Conservation (phyloP, 257 asterid genomes). For the Solanum paucissectum region DNA sequence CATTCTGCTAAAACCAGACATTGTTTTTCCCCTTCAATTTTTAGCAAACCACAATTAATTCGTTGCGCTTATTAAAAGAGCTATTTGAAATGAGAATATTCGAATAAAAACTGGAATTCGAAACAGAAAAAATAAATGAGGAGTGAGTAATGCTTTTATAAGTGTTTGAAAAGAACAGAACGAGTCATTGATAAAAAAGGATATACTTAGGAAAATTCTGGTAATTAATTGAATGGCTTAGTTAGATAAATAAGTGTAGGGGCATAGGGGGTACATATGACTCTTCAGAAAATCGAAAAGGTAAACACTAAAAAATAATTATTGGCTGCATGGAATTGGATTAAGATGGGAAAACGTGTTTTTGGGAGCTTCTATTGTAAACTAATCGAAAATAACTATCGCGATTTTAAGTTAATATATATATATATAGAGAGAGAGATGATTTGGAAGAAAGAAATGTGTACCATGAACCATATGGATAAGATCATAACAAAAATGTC, state of each 20-base stretch:
- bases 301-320: not conserved
- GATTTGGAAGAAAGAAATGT: not conserved
- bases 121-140: not conserved
- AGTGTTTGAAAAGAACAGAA: not conserved
- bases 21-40: slow-evolving; percentile 14
- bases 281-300: not conserved
- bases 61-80: slow-evolving; percentile 13
- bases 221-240: not conserved
- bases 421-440: not conserved
- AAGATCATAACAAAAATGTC: not conserved
- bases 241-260: not conserved
- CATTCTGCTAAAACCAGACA: slow-evolving; percentile 19
- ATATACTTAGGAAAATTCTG: not conserved
- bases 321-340: not conserved
- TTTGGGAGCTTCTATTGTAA: not conserved
- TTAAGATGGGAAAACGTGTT: not conserved
- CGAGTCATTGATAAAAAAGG: slow-evolving; percentile 1
- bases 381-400: not conserved
- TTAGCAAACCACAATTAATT: not conserved
- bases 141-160: not conserved
- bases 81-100: not conserved
- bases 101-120: not conserved
- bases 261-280: not conserved
- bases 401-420: not conserved
- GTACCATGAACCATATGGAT: not conserved